A percentile compares a stretch with the other conserved stretches of the same genome.
phyloP scores from a whole-genome alignment of 495 filamentous ascomycete genomes.

The Melanomma pulvis-pyrius region DNA sequence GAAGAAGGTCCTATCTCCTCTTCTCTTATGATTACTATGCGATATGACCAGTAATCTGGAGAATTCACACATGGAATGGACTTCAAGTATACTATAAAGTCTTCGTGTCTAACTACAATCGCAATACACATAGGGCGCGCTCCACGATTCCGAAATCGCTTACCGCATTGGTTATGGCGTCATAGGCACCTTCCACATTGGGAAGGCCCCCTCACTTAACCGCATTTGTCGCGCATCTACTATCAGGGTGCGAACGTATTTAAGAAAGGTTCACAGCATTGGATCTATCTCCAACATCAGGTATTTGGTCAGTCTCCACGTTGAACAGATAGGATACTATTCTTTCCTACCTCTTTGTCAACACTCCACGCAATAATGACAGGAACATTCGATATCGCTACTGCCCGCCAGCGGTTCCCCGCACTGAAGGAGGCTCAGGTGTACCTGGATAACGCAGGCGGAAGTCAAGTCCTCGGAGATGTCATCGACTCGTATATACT shows the following conservation, averaged over 20 bases:
- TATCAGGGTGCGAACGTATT: too few relatives aligned
- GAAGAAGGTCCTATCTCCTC: too few relatives aligned
- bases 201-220: not conserved
- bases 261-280: too few relatives aligned
- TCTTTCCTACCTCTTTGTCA: not conserved
- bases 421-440: conserved; percentile 66
- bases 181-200: not conserved
- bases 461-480: conserved; percentile 65
- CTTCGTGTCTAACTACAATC: too few relatives aligned
- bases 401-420: conserved; percentile 65
- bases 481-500: conserved; percentile 64
- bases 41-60: too few relatives aligned
- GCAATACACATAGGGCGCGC: not conserved
- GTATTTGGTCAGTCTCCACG: too few relatives aligned
- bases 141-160: not conserved
- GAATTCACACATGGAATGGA: too few relatives aligned
- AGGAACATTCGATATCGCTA: conserved; percentile 54
- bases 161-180: not conserved
- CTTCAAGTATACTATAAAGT: too few relatives aligned
- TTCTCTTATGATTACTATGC: too few relatives aligned
- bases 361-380: conserved; percentile 11
- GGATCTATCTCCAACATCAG: too few relatives aligned
- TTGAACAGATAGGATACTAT: not conserved
- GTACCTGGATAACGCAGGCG: conserved; percentile 76
- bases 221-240: not conserved